Base-by-base conservation (phyloP, 208 protist genomes). In the Lotmaria passim region DNA sequence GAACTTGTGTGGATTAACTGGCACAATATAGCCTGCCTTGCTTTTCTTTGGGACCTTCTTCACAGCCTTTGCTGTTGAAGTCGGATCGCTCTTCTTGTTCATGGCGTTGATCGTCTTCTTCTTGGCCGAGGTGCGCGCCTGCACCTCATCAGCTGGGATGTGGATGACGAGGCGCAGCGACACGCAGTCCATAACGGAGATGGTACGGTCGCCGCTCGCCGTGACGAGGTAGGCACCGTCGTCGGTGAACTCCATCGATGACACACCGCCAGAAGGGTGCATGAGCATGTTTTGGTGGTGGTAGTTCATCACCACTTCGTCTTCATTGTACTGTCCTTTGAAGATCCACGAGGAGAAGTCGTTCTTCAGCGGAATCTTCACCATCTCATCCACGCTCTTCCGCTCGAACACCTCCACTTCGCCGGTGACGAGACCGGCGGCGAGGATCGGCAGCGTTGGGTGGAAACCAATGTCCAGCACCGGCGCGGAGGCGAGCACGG, bases 191-290 rank as follows among this genome's bases (percentile, higher is more conserved):
- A 96, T 57, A 24, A 96, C 89, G 46, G 78, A 88, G 24, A 96
- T 81, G 41, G 79, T 91, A 52, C 84, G 72, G 70, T 96, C 91
- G 69, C 91, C 89, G 57, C 91, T 93, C 19, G 73, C 83, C 33
- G 85, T 87, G 5, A 94, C 91, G 15, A 96, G 77, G 52, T 96
- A 93, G 24, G 73, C 66, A 14, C 91, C 91, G 62, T 94, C 86
- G 68, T 94, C 91, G 3, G 91, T 96, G 73, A 96, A 96, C 82
- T 96, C 89, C 76, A 96, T 85, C n/a, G 83, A 61, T 23, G 89
- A 78, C 28, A 94, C 75, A 57, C 77, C 73, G 31, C 89, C 91
- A 0, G 57, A 71, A 5, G 88, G 91, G 65, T 96, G 91, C 91
- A 96, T 93, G 43, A 75, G 85, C 69, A 93, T 83, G 73, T 91